Conservation (phyloP, 2,329 filamentous ascomycete genomes). For the Epicoccum sorghinum region DNA sequence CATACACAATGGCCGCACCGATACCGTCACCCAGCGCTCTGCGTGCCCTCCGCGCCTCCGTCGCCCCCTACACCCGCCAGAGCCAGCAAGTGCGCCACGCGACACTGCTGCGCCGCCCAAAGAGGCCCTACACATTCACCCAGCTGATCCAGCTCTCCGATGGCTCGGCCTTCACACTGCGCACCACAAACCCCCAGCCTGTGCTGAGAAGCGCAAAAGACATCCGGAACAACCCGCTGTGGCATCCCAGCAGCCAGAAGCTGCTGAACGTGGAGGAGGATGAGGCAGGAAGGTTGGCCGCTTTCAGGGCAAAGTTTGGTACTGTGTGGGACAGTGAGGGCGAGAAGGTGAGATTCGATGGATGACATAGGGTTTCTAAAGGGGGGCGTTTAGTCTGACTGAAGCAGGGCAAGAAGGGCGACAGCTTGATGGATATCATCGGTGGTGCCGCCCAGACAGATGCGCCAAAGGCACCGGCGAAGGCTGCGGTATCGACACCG, state of each 20-base stretch:
- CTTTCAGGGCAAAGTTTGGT: slow-evolving; percentile 86
- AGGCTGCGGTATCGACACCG: slow-evolving; percentile 18
- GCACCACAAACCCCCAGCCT: slow-evolving; percentile 74
- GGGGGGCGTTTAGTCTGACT: not conserved
- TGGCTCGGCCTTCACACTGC: slow-evolving; percentile 81
- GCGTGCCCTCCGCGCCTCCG: slow-evolving; percentile 37
- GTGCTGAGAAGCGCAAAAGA: slow-evolving; percentile 75
- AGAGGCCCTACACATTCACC: slow-evolving; percentile 95
- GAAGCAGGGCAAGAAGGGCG: slow-evolving; percentile 25
- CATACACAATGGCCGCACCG: slow-evolving; percentile 37
- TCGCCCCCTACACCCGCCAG: slow-evolving; percentile 26
- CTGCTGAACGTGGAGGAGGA: slow-evolving; percentile 91
- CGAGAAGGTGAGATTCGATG: slow-evolving; percentile 9
- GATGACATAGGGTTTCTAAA: no score
- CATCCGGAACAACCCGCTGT: slow-evolving; percentile 84
- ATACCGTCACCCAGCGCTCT: slow-evolving; percentile 42
- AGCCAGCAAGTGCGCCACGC: slow-evolving; percentile 73
- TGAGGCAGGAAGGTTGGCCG: slow-evolving; percentile 86
- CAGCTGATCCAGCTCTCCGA: slow-evolving; percentile 92
- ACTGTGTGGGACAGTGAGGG: slow-evolving; percentile 72
- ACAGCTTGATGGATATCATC: slow-evolving; percentile 42
- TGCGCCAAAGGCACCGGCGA: slow-evolving; percentile 20
- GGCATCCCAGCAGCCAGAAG: slow-evolving; percentile 85
- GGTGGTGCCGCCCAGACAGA: slow-evolving; percentile 31
- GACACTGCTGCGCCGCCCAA: slow-evolving; percentile 84